These are phyloP conservation scores for Eucalyptus regnans DNA, from an alignment of 345 rosid species.

Conservation along the genomic window DNA sequence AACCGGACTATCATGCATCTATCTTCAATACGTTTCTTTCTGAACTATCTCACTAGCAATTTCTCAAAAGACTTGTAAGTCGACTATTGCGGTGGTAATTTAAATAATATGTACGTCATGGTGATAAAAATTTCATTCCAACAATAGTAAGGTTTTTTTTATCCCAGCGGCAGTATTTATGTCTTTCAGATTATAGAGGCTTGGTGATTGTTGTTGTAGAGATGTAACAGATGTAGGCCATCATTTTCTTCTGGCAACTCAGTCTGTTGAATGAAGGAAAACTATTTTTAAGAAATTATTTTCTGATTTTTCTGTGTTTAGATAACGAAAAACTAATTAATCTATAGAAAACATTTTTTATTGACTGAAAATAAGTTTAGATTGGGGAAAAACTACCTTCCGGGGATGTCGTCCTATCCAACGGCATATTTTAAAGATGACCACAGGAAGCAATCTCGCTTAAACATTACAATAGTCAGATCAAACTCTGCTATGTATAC, in stretches of 20 bases:
- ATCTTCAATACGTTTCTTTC: neutral
- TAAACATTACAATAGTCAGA: neutral
- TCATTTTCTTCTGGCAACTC: too few species aligned
- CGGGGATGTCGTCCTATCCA: too few species aligned
- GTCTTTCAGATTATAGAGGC: neutral
- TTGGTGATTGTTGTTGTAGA: neutral
- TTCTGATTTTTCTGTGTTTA: accelerated
- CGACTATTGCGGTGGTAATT: neutral
- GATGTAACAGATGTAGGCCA: too few species aligned
- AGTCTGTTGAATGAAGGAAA: too few species aligned
- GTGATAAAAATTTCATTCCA: neutral
- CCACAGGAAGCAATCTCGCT: neutral
- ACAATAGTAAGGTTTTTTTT: neutral
- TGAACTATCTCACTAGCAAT: neutral
- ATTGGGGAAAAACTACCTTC: too few species aligned
- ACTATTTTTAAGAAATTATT: too few species aligned
- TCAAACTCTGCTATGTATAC: neutral
- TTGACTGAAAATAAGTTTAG: too few species aligned
- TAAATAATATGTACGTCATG: neutral
- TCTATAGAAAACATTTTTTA: too few species aligned
- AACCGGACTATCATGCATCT: neutral
- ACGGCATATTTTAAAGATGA: too few species aligned
- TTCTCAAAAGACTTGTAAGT: neutral
- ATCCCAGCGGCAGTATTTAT: neutral
- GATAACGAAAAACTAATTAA: too few species aligned